Percentiles rank a stretch among this genome's conserved stretches.
These are phyloP conservation scores for Cladosporium sp. DNA, from an alignment of 2,329 filamentous ascomycete species.

Conservation along the genomic window DNA sequence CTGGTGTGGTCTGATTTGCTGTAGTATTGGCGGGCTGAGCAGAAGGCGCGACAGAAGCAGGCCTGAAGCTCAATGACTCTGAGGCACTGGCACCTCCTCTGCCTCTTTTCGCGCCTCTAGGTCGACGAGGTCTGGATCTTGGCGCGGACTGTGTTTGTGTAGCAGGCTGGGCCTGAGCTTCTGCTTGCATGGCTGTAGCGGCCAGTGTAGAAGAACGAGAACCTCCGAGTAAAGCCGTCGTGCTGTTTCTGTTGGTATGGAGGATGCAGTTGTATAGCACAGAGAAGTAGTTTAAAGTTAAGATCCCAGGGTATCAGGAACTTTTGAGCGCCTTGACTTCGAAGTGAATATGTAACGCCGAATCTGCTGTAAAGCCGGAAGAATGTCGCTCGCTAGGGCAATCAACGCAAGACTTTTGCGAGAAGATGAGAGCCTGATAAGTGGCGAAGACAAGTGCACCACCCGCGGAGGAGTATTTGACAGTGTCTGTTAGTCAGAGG, in stretches of 20 bases:
- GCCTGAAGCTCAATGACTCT: constrained; percentile 28
- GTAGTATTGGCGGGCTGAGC: constrained; percentile 6
- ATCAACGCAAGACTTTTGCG: neutral
- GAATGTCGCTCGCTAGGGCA: neutral
- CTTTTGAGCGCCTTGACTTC: neutral
- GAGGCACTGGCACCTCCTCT: constrained; percentile 22
- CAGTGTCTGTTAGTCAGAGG: neutral
- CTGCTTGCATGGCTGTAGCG: constrained; percentile 7
- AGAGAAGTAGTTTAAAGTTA: neutral
- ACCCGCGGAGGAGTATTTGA: neutral
- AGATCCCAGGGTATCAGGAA: neutral
- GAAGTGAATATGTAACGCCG: neutral
- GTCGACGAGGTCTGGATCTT: constrained; percentile 11
- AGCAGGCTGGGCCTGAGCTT: neutral
- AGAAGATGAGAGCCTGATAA: neutral
- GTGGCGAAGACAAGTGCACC: neutral
- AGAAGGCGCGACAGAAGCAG: constrained; percentile 29
- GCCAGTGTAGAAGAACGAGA: neutral
- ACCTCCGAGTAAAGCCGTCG: neutral
- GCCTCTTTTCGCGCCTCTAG: constrained; percentile 21
- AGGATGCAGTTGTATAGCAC: neutral
- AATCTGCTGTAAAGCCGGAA: neutral
- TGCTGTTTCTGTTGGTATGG: neutral
- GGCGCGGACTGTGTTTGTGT: constrained; percentile 2
- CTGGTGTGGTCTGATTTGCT: constrained; percentile 13